Evolutionary conservation across 306 rosid species (phyloP).

Genomic region (Lupinus albus): DNA sequence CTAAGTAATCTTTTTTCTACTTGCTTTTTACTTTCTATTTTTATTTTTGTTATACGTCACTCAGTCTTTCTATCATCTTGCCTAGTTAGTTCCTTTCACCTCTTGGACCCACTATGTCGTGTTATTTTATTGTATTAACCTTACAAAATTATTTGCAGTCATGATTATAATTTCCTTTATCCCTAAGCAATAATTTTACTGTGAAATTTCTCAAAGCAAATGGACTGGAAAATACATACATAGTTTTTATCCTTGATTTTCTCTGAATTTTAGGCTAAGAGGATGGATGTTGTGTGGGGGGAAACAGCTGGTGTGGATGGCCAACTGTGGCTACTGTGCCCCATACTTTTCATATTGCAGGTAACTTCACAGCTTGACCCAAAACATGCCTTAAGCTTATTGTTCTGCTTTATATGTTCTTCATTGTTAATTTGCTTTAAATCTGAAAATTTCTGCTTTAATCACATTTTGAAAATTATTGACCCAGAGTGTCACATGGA

Average conservation of each 20-base stretch:
- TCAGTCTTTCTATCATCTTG: constrained; percentile 8
- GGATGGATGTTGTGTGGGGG: constrained; percentile 99
- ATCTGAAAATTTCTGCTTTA: constrained; percentile 1
- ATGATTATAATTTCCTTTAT: background rate
- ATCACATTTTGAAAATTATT: constrained; percentile 17
- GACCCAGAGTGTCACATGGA: constrained; percentile 20
- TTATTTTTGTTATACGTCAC: constrained; percentile 7
- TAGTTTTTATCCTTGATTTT: constrained; percentile 30
- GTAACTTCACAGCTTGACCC: constrained; percentile 46
- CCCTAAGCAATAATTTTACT: constrained; percentile 3
- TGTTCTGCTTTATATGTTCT: constrained; percentile 7
- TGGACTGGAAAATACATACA: constrained; percentile 23
- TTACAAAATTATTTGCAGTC: constrained; percentile 16
- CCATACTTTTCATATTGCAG: constrained; percentile 89
- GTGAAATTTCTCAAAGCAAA: constrained; percentile 21
- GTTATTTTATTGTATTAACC: background rate
- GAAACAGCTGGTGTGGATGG: constrained; percentile 97
- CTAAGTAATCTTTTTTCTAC: constrained; percentile 2
- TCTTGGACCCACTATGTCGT: constrained; percentile 24
- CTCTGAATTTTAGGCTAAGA: constrained; percentile 76
- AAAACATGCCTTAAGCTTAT: constrained; percentile 3
- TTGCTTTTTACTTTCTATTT: constrained; percentile 30
- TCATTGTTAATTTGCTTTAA: background rate
- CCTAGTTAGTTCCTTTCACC: background rate
- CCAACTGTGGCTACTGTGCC: constrained; percentile 93